A percentile compares a stretch with the other conserved stretches of the same genome.
These are phyloP conservation scores for Naganishia cerealis DNA, from an alignment of 1,284 basidiomycete species.

Conservation along the genomic window DNA sequence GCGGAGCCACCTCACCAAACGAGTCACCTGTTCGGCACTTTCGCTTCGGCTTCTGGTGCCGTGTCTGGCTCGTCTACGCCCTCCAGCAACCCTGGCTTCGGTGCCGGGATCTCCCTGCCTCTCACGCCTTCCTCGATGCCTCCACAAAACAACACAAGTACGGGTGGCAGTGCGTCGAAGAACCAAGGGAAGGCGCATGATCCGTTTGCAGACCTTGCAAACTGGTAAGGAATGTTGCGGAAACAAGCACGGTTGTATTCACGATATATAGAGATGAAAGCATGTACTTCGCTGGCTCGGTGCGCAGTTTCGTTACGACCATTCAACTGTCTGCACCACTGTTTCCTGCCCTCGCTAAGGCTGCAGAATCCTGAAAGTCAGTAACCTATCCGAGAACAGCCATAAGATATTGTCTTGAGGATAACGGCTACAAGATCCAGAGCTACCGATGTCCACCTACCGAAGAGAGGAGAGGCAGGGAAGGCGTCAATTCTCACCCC, in stretches of 20 bases:
- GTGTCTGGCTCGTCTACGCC: slow-evolving; percentile 31
- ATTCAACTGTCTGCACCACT: too few species aligned
- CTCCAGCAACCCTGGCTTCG: slow-evolving; percentile 20
- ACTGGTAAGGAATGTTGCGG: slow-evolving; percentile 11
- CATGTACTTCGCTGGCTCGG: not conserved
- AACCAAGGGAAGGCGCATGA: slow-evolving; percentile 40
- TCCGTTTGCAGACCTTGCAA: slow-evolving; percentile 53
- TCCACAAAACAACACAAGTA: slow-evolving; percentile 26
- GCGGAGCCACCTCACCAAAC: slow-evolving; percentile 5
- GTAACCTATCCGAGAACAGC: too few species aligned
- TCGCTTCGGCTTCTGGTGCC: slow-evolving; percentile 29
- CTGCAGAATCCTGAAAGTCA: too few species aligned
- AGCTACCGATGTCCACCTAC: too few species aligned
- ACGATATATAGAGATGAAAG: not conserved
- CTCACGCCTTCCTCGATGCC: slow-evolving; percentile 27
- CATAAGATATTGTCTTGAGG: too few species aligned
- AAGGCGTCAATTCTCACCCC: too few species aligned
- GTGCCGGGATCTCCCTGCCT: slow-evolving; percentile 33
- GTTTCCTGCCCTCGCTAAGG: too few species aligned
- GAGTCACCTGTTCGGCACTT: slow-evolving; percentile 33
- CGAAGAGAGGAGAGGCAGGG: too few species aligned
- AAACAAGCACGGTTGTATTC: slow-evolving; percentile 8
- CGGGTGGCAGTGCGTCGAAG: slow-evolving; percentile 16
- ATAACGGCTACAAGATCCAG: too few species aligned
- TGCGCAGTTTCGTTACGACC: too few species aligned